These are phyloP conservation scores for Bassia scoparia DNA, from an alignment of 148 eudicot genomes.

Conservation along the genomic window DNA sequence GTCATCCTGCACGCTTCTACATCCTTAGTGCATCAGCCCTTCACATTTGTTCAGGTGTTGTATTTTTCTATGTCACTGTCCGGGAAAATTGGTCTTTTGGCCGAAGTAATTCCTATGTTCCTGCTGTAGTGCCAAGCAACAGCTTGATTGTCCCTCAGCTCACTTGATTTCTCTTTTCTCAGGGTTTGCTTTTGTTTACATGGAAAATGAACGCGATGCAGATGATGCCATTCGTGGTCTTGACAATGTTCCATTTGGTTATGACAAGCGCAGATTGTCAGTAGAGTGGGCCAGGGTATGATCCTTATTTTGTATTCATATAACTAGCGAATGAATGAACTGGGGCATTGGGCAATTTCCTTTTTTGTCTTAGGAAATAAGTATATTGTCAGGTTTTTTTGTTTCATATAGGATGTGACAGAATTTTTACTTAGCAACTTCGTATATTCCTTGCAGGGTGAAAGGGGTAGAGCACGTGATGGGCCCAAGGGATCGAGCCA, in stretches of 20 bases:
- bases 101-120: conserved; percentile 24
- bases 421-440: not conserved
- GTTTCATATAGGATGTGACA: not conserved
- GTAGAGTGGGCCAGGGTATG: conserved; percentile 97
- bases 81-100: conserved; percentile 42
- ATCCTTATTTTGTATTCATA: not conserved
- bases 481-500: conserved; percentile 53
- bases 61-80: conserved; percentile 35
- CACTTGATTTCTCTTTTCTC: conserved; percentile 28
- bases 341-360: not conserved
- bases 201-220: conserved; percentile 87
- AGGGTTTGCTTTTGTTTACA: conserved; percentile 96
- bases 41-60: conserved; percentile 74
- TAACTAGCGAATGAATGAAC: not conserved
- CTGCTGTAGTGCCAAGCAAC: conserved; percentile 21
- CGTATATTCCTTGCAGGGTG: conserved; percentile 53
- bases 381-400: not conserved
- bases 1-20: conserved; percentile 79
- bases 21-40: conserved; percentile 65
- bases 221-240: conserved; percentile 78
- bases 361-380: not conserved
- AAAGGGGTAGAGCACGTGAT: conserved; percentile 66
- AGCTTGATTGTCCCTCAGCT: conserved; percentile 10
- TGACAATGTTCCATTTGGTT: conserved; percentile 78
- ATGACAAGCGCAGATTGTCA: conserved; percentile 70